Evolutionary conservation across 441 rosid species (phyloP).

Genomic region (California macrophylla): DNA sequence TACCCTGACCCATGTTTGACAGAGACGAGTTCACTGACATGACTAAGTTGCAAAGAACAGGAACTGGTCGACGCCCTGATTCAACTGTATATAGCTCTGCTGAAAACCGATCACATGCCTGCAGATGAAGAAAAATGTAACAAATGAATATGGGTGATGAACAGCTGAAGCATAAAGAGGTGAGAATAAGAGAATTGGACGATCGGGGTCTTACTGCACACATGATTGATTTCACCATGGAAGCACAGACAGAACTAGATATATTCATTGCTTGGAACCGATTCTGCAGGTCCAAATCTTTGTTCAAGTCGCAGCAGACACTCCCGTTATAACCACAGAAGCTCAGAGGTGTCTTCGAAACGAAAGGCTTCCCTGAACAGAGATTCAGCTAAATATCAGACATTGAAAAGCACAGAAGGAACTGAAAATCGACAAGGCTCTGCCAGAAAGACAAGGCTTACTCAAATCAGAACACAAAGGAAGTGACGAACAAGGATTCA

Average conservation of each 20-base stretch:
- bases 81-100: conserved; percentile 25
- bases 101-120: conserved; percentile 42
- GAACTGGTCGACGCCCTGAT: conserved; percentile 26
- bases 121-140: conserved; percentile 7
- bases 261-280: not conserved
- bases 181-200: not conserved
- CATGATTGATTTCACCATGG: not conserved
- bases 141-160: not conserved
- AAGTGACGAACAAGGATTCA: not conserved
- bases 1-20: conserved; percentile 17
- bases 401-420: not conserved
- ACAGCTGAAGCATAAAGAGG: not conserved
- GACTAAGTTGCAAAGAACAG: conserved; percentile 38
- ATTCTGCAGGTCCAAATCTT: not conserved
- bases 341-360: conserved; percentile 1
- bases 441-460: not conserved
- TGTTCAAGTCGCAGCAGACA: not conserved
- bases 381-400: not conserved
- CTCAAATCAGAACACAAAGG: not conserved
- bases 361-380: not conserved
- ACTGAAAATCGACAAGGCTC: not conserved
- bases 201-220: not conserved
- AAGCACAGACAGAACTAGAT: not conserved
- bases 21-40: conserved; percentile 14
- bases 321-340: not conserved